Evolutionary conservation across 208 protist genomes (phyloP), one percentile per base, ranked within the genome.

Genomic region (Angomonas ambiguus): DNA sequence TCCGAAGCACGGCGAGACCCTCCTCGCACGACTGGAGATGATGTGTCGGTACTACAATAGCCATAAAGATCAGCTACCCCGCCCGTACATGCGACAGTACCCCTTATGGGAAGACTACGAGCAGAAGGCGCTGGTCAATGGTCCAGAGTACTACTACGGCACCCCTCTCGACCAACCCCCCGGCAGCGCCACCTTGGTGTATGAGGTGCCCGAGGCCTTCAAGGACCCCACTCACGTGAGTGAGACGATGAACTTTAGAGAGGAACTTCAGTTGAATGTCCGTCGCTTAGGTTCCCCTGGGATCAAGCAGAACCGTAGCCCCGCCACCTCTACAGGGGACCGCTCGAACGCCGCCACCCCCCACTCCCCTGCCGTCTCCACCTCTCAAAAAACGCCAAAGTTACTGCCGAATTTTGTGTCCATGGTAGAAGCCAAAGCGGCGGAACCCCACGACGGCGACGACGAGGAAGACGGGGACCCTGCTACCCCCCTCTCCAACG

Each of bases 41-140:
- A 65, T 95, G 11, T 88, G 84, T 66, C 59, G 67, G 28, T 89
- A 82, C 70, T 95, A 82, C 67, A 69, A 55, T 10, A 30, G 69
- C 0, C 41, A 83, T 33, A 49, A 67, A 6, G 51, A 65, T 0
- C 41, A 42, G 22, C 58, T 92, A 20, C 83, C 89, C 0, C 42
- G 64, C 18, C 89, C 89, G 20, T 95, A 95, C 64, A 71, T 53
- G 64, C 81, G 89, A 3, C 34, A 59, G 3, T 83, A 80, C 34
- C 89, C 89, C 4, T 66, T 51, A 10, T 95, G 89, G 86, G 59
- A 48, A 20, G 86, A 85, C 77, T 95, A 91, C 61, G 89, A 95
- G 42, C 62, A 72, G 20, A 75, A 71, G 8, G 77, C 82, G 27
- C 62, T 60, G 1, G 41, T 25, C 41, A 55, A 13, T 41, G 41